Evolutionary conservation across 2,329 filamentous ascomycete genomes (phyloP).

Genomic region (Eutypella sp.): DNA sequence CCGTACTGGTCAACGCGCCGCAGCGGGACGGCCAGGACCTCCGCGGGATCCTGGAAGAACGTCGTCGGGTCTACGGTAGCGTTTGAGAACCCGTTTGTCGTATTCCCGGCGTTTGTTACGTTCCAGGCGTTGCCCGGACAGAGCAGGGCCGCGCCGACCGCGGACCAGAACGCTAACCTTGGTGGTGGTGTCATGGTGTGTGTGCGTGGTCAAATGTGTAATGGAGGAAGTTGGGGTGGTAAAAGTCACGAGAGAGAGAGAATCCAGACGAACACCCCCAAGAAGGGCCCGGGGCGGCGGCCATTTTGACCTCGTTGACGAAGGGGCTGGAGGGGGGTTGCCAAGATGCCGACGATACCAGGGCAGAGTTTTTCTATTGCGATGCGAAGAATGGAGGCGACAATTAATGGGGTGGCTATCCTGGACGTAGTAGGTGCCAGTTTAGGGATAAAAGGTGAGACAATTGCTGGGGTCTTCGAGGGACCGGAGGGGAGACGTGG

Average conservation of each 20-base stretch:
- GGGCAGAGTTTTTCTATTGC: slow-evolving; percentile 7
- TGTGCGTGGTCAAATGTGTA: too few species aligned
- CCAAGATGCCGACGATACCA: too few species aligned
- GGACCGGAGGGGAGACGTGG: too few species aligned
- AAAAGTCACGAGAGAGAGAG: background rate
- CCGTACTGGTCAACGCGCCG: slow-evolving; percentile 19
- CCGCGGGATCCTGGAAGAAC: slow-evolving; percentile 8
- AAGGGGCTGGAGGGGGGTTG: too few species aligned
- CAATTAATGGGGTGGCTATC: too few species aligned
- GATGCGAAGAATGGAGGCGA: slow-evolving; percentile 18
- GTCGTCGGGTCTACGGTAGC: slow-evolving; percentile 6
- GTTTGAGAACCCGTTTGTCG: background rate
- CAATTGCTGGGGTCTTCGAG: background rate
- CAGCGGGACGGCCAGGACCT: slow-evolving; percentile 24
- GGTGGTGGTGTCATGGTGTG: too few species aligned
- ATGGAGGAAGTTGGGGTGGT: too few species aligned
- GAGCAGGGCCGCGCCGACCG: background rate
- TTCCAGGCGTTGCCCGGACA: background rate
- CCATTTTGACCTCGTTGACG: too few species aligned
- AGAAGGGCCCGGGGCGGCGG: too few species aligned
- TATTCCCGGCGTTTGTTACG: background rate
- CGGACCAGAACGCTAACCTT: background rate
- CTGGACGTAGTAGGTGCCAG: too few species aligned
- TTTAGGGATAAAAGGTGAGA: too few species aligned
- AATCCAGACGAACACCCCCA: too few species aligned